These are phyloP conservation scores for Pachysandra terminalis DNA, from an alignment of 164 flowering plant species.

Conservation along the genomic window DNA sequence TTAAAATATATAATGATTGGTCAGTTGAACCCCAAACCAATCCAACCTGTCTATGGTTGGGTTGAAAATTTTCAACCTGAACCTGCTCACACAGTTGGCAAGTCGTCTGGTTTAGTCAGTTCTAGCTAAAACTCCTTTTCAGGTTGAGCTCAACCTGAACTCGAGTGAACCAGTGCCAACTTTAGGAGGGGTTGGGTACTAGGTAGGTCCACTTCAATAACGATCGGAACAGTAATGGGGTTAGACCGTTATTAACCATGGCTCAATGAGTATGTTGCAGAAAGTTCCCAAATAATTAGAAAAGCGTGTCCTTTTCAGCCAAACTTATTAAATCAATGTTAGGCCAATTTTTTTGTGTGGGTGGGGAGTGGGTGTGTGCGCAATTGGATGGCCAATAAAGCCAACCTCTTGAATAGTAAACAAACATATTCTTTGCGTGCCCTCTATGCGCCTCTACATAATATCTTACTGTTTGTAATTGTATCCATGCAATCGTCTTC, in stretches of 20 bases:
- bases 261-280: background rate
- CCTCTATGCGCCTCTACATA: constrained; percentile 20
- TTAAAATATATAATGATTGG: too few relatives aligned
- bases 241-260: background rate
- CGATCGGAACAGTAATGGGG: background rate
- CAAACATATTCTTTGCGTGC: constrained; percentile 23
- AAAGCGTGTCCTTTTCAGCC: background rate
- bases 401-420: constrained; percentile 12
- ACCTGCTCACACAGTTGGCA: too few relatives aligned
- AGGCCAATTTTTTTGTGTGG: constrained; percentile 8
- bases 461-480: background rate
- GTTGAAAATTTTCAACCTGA: too few relatives aligned
- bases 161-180: too few relatives aligned
- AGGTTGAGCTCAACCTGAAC: too few relatives aligned
- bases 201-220: too few relatives aligned
- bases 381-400: background rate
- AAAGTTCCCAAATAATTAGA: background rate
- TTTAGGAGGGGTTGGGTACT: too few relatives aligned
- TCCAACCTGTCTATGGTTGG: too few relatives aligned
- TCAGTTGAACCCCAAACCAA: too few relatives aligned
- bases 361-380: too few relatives aligned
- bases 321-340: background rate
- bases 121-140: too few relatives aligned
- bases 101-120: too few relatives aligned
- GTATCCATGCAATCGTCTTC: background rate